Evolutionary conservation across 2,329 filamentous ascomycete species (phyloP).

Genomic region (Fusarium sublunatum): DNA sequence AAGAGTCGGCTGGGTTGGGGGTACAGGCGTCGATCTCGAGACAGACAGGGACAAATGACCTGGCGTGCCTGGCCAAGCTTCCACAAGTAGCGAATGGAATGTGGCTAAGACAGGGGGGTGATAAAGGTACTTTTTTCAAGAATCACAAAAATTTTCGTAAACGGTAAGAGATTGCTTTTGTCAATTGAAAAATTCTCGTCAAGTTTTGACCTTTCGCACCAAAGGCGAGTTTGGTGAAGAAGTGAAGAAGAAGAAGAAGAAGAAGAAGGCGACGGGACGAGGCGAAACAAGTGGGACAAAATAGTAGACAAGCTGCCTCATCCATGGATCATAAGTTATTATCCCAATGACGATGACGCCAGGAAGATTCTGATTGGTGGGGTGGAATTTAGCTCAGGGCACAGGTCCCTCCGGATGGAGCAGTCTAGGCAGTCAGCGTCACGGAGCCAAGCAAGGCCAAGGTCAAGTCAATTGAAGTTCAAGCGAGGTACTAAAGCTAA

Average conservation of each 20-base stretch:
- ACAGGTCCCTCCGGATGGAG: constrained; percentile 17
- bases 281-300: constrained; percentile 34
- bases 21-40: constrained; percentile 14
- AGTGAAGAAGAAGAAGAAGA: background rate
- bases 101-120: constrained; percentile 26
- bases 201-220: constrained; percentile 37
- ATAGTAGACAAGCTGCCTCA: constrained; percentile 7
- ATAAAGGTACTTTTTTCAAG: background rate
- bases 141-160: constrained; percentile 1
- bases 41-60: constrained; percentile 18
- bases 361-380: constrained; percentile 20
- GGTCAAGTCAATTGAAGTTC: no score
- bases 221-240: constrained; percentile 36
- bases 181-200: constrained; percentile 12
- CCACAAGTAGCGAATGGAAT: constrained; percentile 25
- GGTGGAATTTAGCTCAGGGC: constrained; percentile 16
- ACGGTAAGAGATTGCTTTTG: constrained; percentile 2
- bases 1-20: constrained; percentile 21
- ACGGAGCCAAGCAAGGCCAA: background rate
- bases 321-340: constrained; percentile 23
- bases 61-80: constrained; percentile 10
- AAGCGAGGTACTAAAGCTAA: background rate
- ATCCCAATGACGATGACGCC: constrained; percentile 33
- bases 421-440: constrained; percentile 16
- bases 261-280: background rate